Percentiles rank a stretch among this genome's conserved stretches.
Evolutionary conservation across 768 basidiomycete genomes (phyloP).

Genomic region (Flagelloscypha sp.): DNA sequence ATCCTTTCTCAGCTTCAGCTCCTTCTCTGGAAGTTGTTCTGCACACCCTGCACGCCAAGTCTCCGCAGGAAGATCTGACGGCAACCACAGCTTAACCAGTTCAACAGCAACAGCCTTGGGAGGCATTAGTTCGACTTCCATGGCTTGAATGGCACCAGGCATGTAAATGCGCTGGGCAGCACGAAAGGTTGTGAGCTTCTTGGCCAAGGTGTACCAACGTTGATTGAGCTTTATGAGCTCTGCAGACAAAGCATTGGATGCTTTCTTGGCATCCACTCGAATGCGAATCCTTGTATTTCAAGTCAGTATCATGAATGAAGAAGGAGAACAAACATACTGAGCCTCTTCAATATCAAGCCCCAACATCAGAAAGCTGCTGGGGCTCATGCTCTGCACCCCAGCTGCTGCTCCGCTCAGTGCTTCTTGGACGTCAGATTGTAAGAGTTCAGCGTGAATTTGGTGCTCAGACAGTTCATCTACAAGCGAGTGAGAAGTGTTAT

Average conservation of each 20-base stretch:
- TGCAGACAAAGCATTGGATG: constrained; percentile 2
- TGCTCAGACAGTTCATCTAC: too few species aligned
- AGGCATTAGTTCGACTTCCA: neutral
- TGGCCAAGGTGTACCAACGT: neutral
- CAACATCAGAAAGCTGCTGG: constrained; percentile 9
- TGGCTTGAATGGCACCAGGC: constrained; percentile 1
- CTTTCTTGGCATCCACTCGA: neutral
- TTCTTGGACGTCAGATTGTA: too few species aligned
- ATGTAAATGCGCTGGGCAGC: constrained; percentile 3
- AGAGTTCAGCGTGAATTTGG: too few species aligned
- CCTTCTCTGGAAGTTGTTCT: constrained; percentile 9
- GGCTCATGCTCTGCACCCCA: constrained; percentile 9
- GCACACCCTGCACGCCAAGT: neutral
- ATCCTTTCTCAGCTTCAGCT: constrained; percentile 13
- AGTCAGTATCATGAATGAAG: neutral
- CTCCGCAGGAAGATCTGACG: neutral
- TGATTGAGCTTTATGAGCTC: constrained; percentile 1
- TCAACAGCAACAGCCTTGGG: constrained; percentile 4
- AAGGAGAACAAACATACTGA: constrained; percentile 9
- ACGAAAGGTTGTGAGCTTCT: constrained; percentile 5
- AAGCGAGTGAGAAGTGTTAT: too few species aligned
- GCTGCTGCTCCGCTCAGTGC: too few species aligned
- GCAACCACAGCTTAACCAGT: neutral
- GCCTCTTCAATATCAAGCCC: constrained; percentile 13
- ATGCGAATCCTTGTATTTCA: neutral